Evolutionary conservation across 164 flowering plant genomes (phyloP).

Genomic region (Dillenia suffruticosa): DNA sequence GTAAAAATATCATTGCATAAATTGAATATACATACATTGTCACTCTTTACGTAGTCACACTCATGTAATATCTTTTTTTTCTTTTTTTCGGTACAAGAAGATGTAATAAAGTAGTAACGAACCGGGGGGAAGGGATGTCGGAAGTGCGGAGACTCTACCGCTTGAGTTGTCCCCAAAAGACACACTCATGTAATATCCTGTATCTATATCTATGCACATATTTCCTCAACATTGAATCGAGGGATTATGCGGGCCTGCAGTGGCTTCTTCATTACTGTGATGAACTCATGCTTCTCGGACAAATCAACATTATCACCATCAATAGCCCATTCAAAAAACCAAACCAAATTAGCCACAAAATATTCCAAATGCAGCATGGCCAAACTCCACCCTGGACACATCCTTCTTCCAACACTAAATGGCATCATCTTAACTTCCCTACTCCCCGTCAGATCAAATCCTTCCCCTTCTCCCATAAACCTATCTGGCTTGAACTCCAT

Average conservation of each 20-base stretch:
- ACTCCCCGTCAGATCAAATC: slow-evolving; percentile 8
- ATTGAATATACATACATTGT: too few relatives aligned
- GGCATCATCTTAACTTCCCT: slow-evolving; percentile 16
- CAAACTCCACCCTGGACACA: slow-evolving; percentile 7
- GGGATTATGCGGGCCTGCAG: neutral
- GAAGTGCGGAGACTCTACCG: too few relatives aligned
- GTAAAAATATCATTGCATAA: too few relatives aligned
- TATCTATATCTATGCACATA: too few relatives aligned
- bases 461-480: neutral
- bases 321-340: slow-evolving; percentile 11
- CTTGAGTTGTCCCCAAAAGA: too few relatives aligned
- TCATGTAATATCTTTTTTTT: too few relatives aligned
- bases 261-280: slow-evolving; percentile 1
- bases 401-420: slow-evolving; percentile 1
- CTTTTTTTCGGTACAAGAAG: too few relatives aligned
- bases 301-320: slow-evolving; percentile 3
- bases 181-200: too few relatives aligned
- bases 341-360: slow-evolving; percentile 11
- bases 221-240: too few relatives aligned
- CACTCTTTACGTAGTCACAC: too few relatives aligned
- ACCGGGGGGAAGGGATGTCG: too few relatives aligned
- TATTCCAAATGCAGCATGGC: slow-evolving; percentile 9
- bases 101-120: too few relatives aligned
- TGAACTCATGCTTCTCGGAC: slow-evolving; percentile 3
- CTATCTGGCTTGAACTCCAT: slow-evolving; percentile 12